Evolutionary conservation across 148 eudicot species (phyloP), one percentile per base, ranked within the genome.

Genomic region (Fagopyrum esculentum): DNA sequence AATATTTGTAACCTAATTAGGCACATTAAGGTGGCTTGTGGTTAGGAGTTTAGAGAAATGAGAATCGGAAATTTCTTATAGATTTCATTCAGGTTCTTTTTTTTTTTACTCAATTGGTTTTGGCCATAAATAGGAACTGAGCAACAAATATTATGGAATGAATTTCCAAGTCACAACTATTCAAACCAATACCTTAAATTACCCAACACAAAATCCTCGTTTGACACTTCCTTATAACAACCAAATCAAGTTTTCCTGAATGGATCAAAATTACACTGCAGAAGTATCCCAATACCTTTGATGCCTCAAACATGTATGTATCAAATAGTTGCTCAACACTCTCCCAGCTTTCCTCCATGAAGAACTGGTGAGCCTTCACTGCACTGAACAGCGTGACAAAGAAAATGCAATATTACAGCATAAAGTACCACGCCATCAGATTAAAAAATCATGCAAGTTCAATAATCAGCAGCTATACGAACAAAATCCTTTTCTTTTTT

Each of bases 311-410:
- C 98, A 95, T 95, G 79, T 90, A 95, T 72, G 88, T 80, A 74
- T 95, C 96, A 78, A 95, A 88, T 45, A 89, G 84, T 80, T 95
- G 97, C 93, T 85, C 92, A 72, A 95, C 92, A 81, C 89, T 82
- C 71, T 85, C 96, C 91, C 92, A 92, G 83, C 77, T 89, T 82
- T 95, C 98, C 84, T 90, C 97, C 35, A 83, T 82, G 87, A 95
- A 90, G 83, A 87, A 95, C 83, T 89, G 91, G 82, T 95, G 97
- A 78, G 96, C 97, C 74, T 87, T 92, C 87, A 92, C 92, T 75
- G 96, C 96, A 88, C 98, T 95, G 97, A 69, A 76, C 80, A 75
- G 81, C 79, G 74, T 78, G 75, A 88, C 80, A 81, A 77, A 72
- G 74, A 84, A 49, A 71, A 69, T 78, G 88, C 85, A 86, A 83